Percentiles rank a stretch among this genome's conserved stretches.
phyloP scores from a whole-genome alignment of 805 yeast species.

The Candida berthetii region DNA sequence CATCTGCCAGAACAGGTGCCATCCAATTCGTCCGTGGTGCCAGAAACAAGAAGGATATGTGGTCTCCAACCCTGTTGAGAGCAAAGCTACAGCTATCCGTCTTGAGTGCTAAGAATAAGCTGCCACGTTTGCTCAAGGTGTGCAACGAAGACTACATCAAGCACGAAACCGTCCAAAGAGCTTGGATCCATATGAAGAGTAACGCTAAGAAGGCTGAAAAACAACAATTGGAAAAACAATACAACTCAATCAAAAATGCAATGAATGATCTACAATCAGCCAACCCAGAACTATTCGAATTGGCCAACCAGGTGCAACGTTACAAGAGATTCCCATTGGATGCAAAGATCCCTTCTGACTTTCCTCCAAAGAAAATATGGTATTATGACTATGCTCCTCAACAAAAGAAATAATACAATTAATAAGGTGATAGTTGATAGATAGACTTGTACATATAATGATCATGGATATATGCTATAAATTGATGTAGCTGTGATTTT shows the following conservation, averaged over 20 bases:
- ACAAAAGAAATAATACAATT: not conserved
- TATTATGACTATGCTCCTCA: conserved; percentile 41
- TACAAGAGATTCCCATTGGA: conserved; percentile 73
- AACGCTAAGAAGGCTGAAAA: conserved; percentile 38
- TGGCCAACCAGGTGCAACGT: conserved; percentile 52
- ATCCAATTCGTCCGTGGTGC: conserved; percentile 31
- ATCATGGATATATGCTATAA: too few relatives aligned
- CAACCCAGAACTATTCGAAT: conserved; percentile 49
- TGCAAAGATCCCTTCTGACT: conserved; percentile 82
- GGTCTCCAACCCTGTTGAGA: conserved; percentile 42
- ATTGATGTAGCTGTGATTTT: too few relatives aligned
- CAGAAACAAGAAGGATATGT: conserved; percentile 29
- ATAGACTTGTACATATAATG: too few relatives aligned
- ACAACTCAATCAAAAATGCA: conserved; percentile 58
- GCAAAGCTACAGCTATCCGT: conserved; percentile 61
- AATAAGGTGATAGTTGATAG: too few relatives aligned
- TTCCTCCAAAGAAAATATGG: conserved; percentile 82
- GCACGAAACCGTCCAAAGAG: conserved; percentile 75
- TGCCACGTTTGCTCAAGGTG: conserved; percentile 74
- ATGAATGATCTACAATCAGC: conserved; percentile 57
- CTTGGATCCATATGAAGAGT: conserved; percentile 67
- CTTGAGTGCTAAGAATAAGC: conserved; percentile 79
- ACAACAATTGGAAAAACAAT: conserved; percentile 50
- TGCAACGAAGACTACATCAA: conserved; percentile 78
- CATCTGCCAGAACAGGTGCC: not conserved